Evolutionary conservation across 2,329 filamentous ascomycete species (phyloP).

Genomic region (Podosphaera aphanis): DNA sequence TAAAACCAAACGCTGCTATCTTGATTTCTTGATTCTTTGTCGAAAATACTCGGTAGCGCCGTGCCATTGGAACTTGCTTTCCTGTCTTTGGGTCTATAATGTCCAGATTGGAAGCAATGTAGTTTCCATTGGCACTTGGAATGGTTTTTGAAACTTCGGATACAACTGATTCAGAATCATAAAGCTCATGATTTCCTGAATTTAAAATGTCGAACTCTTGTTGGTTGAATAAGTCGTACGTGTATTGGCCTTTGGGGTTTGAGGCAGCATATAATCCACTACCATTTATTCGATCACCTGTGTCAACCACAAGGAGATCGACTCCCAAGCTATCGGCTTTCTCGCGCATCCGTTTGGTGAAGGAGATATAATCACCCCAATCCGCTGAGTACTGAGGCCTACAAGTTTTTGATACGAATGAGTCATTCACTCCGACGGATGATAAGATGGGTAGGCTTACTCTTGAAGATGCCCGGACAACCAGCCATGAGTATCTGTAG

Average conservation of each 20-base stretch:
- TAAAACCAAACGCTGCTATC: conserved; percentile 74
- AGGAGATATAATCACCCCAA: conserved; percentile 95
- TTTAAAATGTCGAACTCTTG: conserved; percentile 68
- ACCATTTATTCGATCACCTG: conserved; percentile 77
- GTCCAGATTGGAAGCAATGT: conserved; percentile 81
- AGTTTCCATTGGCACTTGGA: conserved; percentile 56
- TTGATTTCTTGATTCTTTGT: conserved; percentile 73
- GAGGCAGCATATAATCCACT: conserved; percentile 89
- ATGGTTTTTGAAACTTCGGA: conserved; percentile 61
- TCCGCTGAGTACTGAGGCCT: conserved; percentile 82
- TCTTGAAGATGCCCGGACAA: conserved; percentile 82
- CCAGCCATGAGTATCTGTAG: conserved; percentile 92
- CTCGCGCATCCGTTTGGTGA: conserved; percentile 58
- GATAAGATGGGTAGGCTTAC: conserved; percentile 21
- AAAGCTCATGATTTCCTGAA: conserved; percentile 87
- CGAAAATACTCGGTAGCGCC: conserved; percentile 67
- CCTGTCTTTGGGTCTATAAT: conserved; percentile 54
- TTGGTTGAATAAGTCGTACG: conserved; percentile 64
- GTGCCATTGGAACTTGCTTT: conserved; percentile 50
- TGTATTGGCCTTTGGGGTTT: conserved; percentile 65
- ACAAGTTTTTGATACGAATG: conserved; percentile 5
- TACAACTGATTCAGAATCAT: conserved; percentile 54
- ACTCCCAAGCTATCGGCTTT: conserved; percentile 55
- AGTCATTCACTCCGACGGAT: not conserved
- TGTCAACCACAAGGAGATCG: conserved; percentile 85